phyloP scores from a whole-genome alignment of 2,329 filamentous ascomycete species.

The Leptoxyphium fumago region DNA sequence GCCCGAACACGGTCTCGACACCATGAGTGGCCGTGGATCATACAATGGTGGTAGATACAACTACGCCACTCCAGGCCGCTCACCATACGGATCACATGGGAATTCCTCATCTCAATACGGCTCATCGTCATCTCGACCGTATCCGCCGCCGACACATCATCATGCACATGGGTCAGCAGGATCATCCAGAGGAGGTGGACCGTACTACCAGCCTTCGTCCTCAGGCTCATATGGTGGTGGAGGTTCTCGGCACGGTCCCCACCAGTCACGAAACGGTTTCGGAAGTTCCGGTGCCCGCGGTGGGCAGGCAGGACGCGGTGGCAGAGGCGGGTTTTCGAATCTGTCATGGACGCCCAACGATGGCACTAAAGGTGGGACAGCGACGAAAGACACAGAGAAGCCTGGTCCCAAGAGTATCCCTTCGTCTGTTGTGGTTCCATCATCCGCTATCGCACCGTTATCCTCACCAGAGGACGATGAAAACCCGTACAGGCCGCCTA shows the following conservation, averaged over 20 bases:
- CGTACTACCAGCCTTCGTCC: conserved; percentile 17
- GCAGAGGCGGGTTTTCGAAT: conserved; percentile 47
- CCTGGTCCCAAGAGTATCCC: conserved; percentile 2
- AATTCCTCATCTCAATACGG: conserved; percentile 30
- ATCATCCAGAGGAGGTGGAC: conserved; percentile 10
- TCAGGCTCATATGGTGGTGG: conserved; percentile 27
- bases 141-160: background rate
- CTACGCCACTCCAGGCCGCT: conserved; percentile 38
- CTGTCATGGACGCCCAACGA: conserved; percentile 54
- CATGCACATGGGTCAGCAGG: background rate
- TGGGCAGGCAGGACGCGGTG: conserved; percentile 27
- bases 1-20: conserved; percentile 1
- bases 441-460: conserved; percentile 1
- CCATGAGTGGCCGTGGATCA: conserved; percentile 19
- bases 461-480: conserved; percentile 39
- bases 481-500: conserved; percentile 47
- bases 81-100: conserved; percentile 43
- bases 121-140: conserved; percentile 3
- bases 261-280: conserved; percentile 9
- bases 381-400: conserved; percentile 19
- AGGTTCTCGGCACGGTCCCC: conserved; percentile 9
- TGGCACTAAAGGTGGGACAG: conserved; percentile 38
- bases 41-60: conserved; percentile 15
- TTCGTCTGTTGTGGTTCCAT: conserved; percentile 13
- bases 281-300: conserved; percentile 19